Evolutionary conservation across 1,139 yeast species (phyloP), one percentile per base, ranked within the genome.

Genomic region (Geotrichum australiense): DNA sequence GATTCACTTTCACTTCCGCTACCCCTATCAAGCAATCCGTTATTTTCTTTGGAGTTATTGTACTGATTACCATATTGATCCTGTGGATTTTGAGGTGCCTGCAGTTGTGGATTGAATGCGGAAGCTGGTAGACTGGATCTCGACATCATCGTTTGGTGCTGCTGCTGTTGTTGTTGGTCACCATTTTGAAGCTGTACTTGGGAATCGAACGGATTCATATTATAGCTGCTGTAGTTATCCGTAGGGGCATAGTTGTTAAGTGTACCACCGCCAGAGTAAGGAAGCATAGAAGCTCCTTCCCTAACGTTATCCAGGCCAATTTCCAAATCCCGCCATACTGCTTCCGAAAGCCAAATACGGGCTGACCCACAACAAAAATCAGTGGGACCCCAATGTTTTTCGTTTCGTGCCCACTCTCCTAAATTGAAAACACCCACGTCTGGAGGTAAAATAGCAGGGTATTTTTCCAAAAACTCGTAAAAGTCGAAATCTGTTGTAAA

Each of bases 401-500:
- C 56, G n/a, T 54, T 50, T 19, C 57, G 54, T 2, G 66, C 69
- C 70, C 70, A 65, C 8, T 54, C 52, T 4, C 59, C 64, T 3
- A 65, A 44, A 32, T 56, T 54, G 39, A 52, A 50, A 12, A 56
- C 51, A 7, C 56, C 55, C 2, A 57, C 52, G 19, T 55, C 56
- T 2, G 59, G 57, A 0, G 67, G 66, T n/a, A 66, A 48, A 2
- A 63, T 44, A 1, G 62, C 45, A 4, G 62, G 50, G 44, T 62
- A 65, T 31, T 59, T 52, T 31, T 56, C 61, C 32, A 62, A 44
- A 41, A 65, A 65, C 49, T 65, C 70, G 35, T 59, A 61, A 22
- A 56, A 50, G 24, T 61, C 68, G 48, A 63, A 65, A 46, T 65
- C 70, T 16, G 66, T 64, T 15, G 68, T 63, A 48, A 56, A 65